These are phyloP conservation scores for Aechmea fasciata DNA, from an alignment of 176 grass and related monocot species.

Conservation along the genomic window DNA sequence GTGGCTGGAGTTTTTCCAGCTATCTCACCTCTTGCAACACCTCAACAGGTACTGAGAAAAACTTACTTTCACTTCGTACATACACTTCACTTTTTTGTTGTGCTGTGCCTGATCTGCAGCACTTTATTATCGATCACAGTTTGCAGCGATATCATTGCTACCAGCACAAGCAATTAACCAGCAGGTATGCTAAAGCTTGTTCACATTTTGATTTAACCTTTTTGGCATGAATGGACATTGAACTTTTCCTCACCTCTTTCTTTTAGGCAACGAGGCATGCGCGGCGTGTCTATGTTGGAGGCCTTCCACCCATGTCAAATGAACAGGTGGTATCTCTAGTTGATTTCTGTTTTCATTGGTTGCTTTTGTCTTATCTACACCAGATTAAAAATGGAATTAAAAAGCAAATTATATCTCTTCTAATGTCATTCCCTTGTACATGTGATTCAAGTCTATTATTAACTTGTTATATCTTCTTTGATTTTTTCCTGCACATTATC, in stretches of 20 bases:
- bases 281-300: slow-evolving; percentile 30
- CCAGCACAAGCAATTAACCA: slow-evolving; percentile 22
- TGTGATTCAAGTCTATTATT: no score
- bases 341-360: background rate
- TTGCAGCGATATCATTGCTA: slow-evolving; percentile 12
- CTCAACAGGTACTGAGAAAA: slow-evolving; percentile 8
- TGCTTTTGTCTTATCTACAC: background rate
- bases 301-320: slow-evolving; percentile 27
- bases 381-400: background rate
- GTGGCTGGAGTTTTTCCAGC: slow-evolving; percentile 11
- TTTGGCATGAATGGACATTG: background rate
- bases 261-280: slow-evolving; percentile 25
- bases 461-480: no score
- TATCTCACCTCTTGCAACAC: slow-evolving; percentile 12
- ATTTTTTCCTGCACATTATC: no score
- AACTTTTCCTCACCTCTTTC: background rate
- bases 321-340: slow-evolving; percentile 21
- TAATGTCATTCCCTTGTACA: no score
- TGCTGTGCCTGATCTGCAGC: background rate
- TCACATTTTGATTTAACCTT: slow-evolving; percentile 1
- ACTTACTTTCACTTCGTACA: background rate
- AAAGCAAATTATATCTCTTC: no score
- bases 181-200: slow-evolving; percentile 13
- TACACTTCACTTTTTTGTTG: background rate
- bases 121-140: slow-evolving; percentile 5